Conservation (phyloP, 345 rosid species). For the Eucalyptus rudis region DNA sequence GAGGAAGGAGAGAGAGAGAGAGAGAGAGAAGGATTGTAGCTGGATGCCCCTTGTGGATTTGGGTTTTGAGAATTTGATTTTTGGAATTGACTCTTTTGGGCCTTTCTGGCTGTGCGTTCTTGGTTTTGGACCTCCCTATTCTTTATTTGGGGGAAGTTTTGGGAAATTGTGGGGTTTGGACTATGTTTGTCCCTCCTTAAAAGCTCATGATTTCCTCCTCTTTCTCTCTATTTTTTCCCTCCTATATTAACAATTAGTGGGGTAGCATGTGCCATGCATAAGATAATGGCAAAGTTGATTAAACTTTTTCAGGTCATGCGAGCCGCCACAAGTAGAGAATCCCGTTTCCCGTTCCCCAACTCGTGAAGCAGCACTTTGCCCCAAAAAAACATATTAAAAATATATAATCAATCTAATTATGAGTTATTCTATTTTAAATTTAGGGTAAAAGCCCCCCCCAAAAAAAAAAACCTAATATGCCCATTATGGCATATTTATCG, state of each 20-base stretch:
- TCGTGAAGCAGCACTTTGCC: background rate
- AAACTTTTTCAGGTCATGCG: background rate
- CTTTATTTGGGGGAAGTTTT: background rate
- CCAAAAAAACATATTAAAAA: background rate
- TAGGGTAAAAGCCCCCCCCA: background rate
- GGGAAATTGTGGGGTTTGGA: background rate
- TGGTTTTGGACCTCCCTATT: background rate
- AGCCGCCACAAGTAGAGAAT: background rate
- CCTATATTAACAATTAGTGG: background rate
- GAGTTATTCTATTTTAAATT: background rate
- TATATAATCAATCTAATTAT: background rate
- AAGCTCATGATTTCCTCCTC: background rate
- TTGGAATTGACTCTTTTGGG: constrained; percentile 17
- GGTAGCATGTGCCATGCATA: background rate
- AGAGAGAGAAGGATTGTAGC: background rate
- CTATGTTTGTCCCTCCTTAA: background rate
- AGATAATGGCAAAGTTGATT: background rate
- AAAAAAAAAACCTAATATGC: too few species aligned
- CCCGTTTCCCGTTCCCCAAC: background rate
- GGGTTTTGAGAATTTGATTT: background rate
- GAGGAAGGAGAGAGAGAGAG: background rate
- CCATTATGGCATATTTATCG: too few species aligned
- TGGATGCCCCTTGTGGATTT: background rate
- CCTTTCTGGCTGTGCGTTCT: background rate
- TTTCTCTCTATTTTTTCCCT: background rate